Base-by-base conservation (phyloP, 441 rosid species). In the Kokia cookei region DNA sequence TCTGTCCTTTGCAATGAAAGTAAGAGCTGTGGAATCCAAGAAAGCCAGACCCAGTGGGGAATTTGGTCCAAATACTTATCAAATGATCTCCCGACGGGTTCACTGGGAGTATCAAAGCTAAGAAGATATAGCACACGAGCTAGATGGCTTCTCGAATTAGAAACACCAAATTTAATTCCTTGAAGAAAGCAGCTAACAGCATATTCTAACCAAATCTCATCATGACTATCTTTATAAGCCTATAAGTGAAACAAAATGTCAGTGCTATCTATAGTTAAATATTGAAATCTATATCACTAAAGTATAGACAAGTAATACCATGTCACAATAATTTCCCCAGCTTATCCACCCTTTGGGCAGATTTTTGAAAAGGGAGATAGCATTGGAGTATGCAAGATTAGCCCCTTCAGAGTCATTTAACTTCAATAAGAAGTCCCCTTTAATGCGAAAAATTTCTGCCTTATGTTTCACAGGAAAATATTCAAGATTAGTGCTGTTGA, bases 261-360 rank as follows among this genome's bases (percentile, higher is more conserved):
- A 76, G 69, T 68, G 76, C 37, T 10, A 47, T 73, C 59, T 43
- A 7, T 6, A 75, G 67, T 13, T 69, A 64, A 53, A 43, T 74
- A 75, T 22, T 59, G 72, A 67, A 13, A 69, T 17, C 22, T 59
- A 55, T 64, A 55, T 62, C 71, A 72, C 75, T 50, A 45, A 84
- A 94, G 93, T 92, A 89, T 97, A 97, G 85, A 91, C 87, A 80
- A 94, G 79, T 64, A 35, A 37, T 91, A 96, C 99, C 98, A 87
- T 81, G 80, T 96, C 97, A 80, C 98, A 92, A 79, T 93, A 96
- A 73, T 84, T 89, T 78, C 99, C 98, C 99, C 99, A 96, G 87
- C 98, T 93, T 85, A 96, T 93, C 99, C 99, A 96, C 80, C 99
- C 99, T 82, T 91, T 96, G 8, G 99, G 97, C 78, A 91, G 85